phyloP scores from a whole-genome alignment of 2,329 filamentous ascomycete genomes.

The Blastomyces parvus region DNA sequence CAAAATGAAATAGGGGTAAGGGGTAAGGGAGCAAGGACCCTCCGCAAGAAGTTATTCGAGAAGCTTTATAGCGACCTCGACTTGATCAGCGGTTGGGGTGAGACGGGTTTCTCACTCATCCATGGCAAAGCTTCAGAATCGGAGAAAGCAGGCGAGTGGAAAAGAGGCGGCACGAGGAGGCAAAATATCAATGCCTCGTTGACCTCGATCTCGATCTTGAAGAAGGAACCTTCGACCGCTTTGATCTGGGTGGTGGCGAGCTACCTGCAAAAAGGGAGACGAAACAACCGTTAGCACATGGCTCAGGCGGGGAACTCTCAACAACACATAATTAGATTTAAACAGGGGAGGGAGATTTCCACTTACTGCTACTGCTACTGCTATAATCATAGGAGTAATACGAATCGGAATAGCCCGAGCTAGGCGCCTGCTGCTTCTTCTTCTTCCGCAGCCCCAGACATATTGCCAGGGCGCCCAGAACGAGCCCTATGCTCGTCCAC shows the following conservation, averaged over 20 bases:
- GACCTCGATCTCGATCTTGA: constrained; percentile 2
- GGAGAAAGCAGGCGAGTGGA: not conserved
- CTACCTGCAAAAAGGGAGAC: not conserved
- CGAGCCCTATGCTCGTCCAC: constrained; percentile 34
- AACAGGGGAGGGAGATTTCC: not conserved
- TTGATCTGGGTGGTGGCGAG: not conserved
- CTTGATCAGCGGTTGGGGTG: not conserved
- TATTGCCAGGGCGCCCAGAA: constrained; percentile 37
- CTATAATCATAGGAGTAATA: constrained; percentile 35
- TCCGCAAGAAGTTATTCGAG: not conserved
- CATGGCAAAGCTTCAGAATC: not conserved
- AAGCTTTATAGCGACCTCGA: not conserved
- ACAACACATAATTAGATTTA: not conserved
- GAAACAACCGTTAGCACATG: not conserved
- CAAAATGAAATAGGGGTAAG: too few species aligned
- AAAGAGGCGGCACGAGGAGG: too few species aligned
- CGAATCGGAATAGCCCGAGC: constrained; percentile 29
- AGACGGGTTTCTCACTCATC: not conserved
- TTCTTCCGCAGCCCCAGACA: constrained; percentile 38
- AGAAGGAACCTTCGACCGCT: not conserved
- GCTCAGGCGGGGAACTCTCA: too few species aligned
- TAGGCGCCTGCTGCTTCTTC: constrained; percentile 32
- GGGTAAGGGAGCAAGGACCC: not conserved
- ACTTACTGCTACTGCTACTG: constrained; percentile 36
- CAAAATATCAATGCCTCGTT: not conserved